Conservation (phyloP, 176 grass and related monocot species). For the Tillandsia leiboldiana region DNA sequence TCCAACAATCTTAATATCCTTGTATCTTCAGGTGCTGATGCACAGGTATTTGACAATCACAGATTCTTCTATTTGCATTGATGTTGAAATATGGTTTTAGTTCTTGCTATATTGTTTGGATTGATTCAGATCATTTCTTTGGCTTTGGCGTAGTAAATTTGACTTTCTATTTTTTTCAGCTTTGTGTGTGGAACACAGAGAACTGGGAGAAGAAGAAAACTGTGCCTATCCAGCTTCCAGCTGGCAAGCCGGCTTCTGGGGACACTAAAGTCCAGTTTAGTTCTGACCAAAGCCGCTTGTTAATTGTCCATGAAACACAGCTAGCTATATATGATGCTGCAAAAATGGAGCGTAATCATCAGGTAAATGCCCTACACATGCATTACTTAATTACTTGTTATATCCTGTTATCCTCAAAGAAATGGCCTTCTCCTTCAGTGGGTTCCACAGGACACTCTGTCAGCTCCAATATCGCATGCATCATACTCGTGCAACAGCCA, state of each 20-base stretch:
- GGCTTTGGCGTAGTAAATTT: background rate
- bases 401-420: slow-evolving; percentile 7
- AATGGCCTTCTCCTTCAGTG: slow-evolving; percentile 57
- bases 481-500: slow-evolving; percentile 86
- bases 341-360: slow-evolving; percentile 76
- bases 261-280: slow-evolving; percentile 91
- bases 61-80: slow-evolving; percentile 7
- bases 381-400: slow-evolving; percentile 1
- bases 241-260: slow-evolving; percentile 64
- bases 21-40: slow-evolving; percentile 95
- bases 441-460: slow-evolving; percentile 63
- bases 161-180: slow-evolving; percentile 35
- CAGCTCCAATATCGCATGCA: slow-evolving; percentile 66
- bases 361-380: slow-evolving; percentile 29
- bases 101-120: background rate
- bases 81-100: background rate
- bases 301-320: slow-evolving; percentile 92
- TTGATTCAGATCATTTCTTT: background rate
- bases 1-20: slow-evolving; percentile 71
- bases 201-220: slow-evolving; percentile 85
- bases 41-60: slow-evolving; percentile 52
- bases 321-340: slow-evolving; percentile 84
- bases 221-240: slow-evolving; percentile 53
- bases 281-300: slow-evolving; percentile 69
- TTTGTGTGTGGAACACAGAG: slow-evolving; percentile 77